Percentiles rank a stretch among this genome's conserved stretches.
Conservation (phyloP, 2,329 filamentous ascomycete species). For the Akanthomyces lecanii region DNA sequence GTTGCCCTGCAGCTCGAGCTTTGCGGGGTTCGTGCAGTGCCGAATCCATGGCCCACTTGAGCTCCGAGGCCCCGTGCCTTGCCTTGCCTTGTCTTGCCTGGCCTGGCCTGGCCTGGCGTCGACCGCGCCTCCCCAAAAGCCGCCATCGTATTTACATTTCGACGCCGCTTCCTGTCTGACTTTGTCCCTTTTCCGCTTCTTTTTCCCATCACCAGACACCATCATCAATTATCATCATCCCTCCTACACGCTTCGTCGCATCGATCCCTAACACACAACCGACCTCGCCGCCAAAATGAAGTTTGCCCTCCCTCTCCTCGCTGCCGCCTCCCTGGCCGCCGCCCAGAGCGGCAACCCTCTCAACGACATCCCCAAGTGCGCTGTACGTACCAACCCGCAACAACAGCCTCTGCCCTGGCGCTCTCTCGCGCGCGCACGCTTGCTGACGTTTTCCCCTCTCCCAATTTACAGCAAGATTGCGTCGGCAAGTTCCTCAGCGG, state of each 20-base stretch:
- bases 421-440: background rate
- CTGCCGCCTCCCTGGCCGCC: constrained; percentile 29
- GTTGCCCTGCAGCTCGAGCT: too few relatives aligned
- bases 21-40: background rate
- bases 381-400: constrained; percentile 30
- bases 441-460: background rate
- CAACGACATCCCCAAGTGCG: constrained; percentile 33
- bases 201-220: background rate
- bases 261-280: background rate
- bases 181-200: background rate
- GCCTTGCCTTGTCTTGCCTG: background rate
- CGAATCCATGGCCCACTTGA: constrained; percentile 1
- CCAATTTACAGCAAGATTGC: constrained; percentile 24
- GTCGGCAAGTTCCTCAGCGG: constrained; percentile 32
- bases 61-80: background rate
- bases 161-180: background rate
- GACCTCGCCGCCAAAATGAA: constrained; percentile 31
- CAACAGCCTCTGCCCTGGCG: background rate
- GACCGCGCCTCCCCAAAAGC: background rate
- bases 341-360: constrained; percentile 26
- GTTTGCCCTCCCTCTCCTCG: constrained; percentile 28
- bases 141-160: background rate
- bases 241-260: background rate
- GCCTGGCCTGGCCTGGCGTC: background rate
- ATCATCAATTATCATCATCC: background rate